These are phyloP conservation scores for Pistacia vera DNA, from an alignment of 345 rosid genomes.

Conservation along the genomic window DNA sequence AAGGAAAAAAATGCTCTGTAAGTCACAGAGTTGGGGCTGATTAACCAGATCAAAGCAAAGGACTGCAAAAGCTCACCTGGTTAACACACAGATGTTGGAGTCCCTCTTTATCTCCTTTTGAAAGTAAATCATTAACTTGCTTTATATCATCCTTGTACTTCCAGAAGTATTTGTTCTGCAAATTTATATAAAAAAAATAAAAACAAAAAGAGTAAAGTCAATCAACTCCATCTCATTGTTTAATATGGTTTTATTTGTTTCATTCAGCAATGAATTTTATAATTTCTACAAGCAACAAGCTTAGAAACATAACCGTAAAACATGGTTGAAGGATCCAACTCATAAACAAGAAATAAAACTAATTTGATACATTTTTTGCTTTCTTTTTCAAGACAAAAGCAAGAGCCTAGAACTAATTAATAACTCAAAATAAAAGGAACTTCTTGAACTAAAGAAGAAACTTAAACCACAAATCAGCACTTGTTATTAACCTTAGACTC, in stretches of 20 bases:
- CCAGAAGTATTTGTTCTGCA: constrained; percentile 63
- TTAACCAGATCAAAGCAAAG: constrained; percentile 6
- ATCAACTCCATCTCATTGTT: constrained; percentile 1
- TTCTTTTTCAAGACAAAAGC: not conserved
- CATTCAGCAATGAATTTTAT: not conserved
- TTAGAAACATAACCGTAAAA: not conserved
- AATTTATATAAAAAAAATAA: not conserved
- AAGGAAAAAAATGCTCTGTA: constrained; percentile 19
- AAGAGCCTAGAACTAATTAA: not conserved
- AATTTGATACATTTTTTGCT: not conserved
- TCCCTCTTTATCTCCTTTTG: constrained; percentile 55
- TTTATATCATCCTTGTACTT: constrained; percentile 62
- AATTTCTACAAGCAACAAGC: constrained; percentile 11
- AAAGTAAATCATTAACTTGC: constrained; percentile 58
- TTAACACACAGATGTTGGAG: constrained; percentile 58
- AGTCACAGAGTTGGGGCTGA: constrained; percentile 19
- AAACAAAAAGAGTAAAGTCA: constrained; percentile 1
- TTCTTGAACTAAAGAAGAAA: not conserved
- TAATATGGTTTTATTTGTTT: not conserved
- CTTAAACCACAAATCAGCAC: not conserved
- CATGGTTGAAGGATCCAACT: not conserved
- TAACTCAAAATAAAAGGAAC: not conserved
- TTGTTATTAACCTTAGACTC: not conserved
- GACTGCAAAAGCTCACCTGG: constrained; percentile 49
- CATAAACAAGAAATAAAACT: constrained; percentile 3